Evolutionary conservation across 768 basidiomycete species (phyloP).

Genomic region (Macrolepiota dolichaula): DNA sequence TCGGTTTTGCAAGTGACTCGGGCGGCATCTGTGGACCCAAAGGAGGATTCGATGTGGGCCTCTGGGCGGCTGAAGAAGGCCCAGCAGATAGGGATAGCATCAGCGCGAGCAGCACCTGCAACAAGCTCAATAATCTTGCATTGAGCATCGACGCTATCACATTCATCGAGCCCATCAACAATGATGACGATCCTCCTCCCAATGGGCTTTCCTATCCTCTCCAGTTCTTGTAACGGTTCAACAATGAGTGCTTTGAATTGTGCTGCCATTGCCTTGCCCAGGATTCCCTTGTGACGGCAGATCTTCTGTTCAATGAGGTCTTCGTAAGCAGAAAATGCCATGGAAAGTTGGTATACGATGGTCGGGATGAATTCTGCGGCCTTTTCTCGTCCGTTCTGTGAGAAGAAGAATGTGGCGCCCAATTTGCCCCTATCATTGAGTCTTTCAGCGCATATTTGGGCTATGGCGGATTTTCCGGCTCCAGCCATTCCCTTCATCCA

Average conservation of each 20-base stretch:
- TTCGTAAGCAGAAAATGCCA: not conserved
- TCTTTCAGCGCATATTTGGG: not conserved
- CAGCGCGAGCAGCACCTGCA: not conserved
- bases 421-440: not conserved
- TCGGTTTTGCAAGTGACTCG: not conserved
- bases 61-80: conserved; percentile 2
- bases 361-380: not conserved
- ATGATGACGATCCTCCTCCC: not conserved
- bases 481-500: not conserved
- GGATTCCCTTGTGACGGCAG: not conserved
- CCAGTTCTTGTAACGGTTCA: not conserved
- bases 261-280: not conserved
- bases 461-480: not conserved
- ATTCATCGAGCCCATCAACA: not conserved
- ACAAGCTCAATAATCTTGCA: not conserved
- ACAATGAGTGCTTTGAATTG: not conserved
- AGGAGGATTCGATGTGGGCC: not conserved
- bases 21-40: not conserved
- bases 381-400: not conserved
- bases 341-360: conserved; percentile 9
- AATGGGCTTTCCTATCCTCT: not conserved
- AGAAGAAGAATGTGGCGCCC: not conserved
- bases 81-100: not conserved
- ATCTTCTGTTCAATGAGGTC: not conserved
- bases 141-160: not conserved